These are phyloP conservation scores for Ottelia alismoides DNA, from an alignment of 106 monocot genomes.

Conservation along the genomic window DNA sequence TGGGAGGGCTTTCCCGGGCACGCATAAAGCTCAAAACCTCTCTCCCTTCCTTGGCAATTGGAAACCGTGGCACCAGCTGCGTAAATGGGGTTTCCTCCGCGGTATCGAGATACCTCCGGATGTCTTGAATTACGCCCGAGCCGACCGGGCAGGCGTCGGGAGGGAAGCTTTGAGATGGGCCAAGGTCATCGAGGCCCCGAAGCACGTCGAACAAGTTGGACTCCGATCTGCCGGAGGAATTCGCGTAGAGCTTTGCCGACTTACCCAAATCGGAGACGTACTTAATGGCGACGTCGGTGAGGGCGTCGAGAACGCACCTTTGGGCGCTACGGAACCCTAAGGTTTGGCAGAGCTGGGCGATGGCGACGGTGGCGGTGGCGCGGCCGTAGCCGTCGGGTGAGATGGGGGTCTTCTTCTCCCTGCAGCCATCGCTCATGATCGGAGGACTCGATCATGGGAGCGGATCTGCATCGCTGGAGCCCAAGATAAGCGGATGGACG, in stretches of 20 bases:
- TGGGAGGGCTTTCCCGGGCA: slow-evolving; percentile 24
- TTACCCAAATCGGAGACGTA: slow-evolving; percentile 43
- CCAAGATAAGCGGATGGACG: no score
- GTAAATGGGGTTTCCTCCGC: slow-evolving; percentile 73
- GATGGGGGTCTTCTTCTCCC: no score
- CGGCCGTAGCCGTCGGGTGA: slow-evolving; percentile 49
- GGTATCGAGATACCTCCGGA: slow-evolving; percentile 32
- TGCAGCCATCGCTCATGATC: no score
- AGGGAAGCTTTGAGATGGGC: slow-evolving; percentile 21
- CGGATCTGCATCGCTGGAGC: no score
- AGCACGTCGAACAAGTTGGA: slow-evolving; percentile 52
- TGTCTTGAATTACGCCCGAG: slow-evolving; percentile 57
- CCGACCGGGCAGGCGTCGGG: slow-evolving; percentile 13
- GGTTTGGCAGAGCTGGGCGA: slow-evolving; percentile 48
- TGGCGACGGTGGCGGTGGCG: slow-evolving; percentile 36
- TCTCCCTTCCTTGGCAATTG: slow-evolving; percentile 23
- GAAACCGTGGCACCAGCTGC: slow-evolving; percentile 49
- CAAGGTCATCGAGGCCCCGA: slow-evolving; percentile 54
- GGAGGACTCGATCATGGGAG: no score
- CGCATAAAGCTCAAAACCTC: slow-evolving; percentile 24
- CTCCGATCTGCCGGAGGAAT: slow-evolving; percentile 32
- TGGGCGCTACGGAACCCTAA: slow-evolving; percentile 41
- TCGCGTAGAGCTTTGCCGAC: slow-evolving; percentile 34
- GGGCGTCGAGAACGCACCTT: slow-evolving; percentile 37
- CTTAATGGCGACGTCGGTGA: slow-evolving; percentile 32